phyloP scores from a whole-genome alignment of 306 rosid genomes.

The Medicago arabica region DNA sequence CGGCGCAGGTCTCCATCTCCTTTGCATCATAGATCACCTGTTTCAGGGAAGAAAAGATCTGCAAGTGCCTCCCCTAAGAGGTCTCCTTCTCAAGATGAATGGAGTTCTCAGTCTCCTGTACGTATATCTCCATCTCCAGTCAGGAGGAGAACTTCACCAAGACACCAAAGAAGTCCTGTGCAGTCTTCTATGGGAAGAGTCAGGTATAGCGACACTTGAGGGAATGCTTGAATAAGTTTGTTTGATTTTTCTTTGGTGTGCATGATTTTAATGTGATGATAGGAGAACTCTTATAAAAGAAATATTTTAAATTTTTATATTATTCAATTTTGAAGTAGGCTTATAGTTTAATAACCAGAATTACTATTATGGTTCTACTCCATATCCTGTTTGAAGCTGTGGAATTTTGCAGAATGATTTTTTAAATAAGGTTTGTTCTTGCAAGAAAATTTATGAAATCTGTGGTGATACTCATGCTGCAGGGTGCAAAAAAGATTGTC shows the following conservation, averaged over 20 bases:
- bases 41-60: constrained; percentile 46
- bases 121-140: constrained; percentile 55
- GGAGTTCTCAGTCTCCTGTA: constrained; percentile 62
- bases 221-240: constrained; percentile 23
- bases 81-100: constrained; percentile 57
- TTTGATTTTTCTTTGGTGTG: constrained; percentile 20
- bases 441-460: constrained; percentile 24
- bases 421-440: constrained; percentile 21
- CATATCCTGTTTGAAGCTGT: constrained; percentile 7
- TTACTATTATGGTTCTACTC: neutral
- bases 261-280: constrained; percentile 17
- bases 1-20: constrained; percentile 56
- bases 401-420: constrained; percentile 16
- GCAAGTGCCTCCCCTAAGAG: constrained; percentile 46
- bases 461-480: constrained; percentile 40
- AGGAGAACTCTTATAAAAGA: neutral
- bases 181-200: constrained; percentile 57
- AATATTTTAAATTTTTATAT: constrained; percentile 4
- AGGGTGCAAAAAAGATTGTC: constrained; percentile 52
- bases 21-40: constrained; percentile 51
- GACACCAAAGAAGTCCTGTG: constrained; percentile 46
- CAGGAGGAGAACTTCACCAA: constrained; percentile 51
- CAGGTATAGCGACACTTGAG: constrained; percentile 53
- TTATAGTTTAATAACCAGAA: constrained; percentile 14
- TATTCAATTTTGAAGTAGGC: constrained; percentile 7